Conservation (phyloP, 176 grass and related monocot species). For the Luzula sylvatica region DNA sequence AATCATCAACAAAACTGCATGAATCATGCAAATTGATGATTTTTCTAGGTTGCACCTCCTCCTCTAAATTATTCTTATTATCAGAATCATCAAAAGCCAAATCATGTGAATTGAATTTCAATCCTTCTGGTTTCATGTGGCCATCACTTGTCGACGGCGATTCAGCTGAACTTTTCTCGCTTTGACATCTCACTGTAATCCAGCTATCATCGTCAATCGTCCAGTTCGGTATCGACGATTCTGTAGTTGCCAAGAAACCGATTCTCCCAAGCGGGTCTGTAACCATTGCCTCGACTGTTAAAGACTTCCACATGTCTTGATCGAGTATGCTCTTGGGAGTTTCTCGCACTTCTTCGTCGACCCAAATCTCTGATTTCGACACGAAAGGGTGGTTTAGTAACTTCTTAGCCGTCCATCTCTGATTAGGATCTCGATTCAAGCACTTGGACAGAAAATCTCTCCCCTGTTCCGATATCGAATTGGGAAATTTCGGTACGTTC, state of each 20-base stretch:
- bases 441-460: constrained; percentile 36
- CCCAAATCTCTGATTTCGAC: background rate
- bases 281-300: constrained; percentile 27
- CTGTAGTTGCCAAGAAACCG: background rate
- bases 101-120: constrained; percentile 11
- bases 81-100: background rate
- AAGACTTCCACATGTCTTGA: constrained; percentile 36
- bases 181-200: constrained; percentile 10
- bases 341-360: background rate
- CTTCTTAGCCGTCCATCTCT: constrained; percentile 27
- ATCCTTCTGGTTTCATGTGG: constrained; percentile 17
- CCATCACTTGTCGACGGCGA: background rate
- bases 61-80: background rate
- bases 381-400: constrained; percentile 27
- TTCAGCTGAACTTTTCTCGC: background rate
- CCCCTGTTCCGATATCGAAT: constrained; percentile 21
- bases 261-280: constrained; percentile 25
- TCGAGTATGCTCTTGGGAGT: constrained; percentile 49
- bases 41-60: background rate
- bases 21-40: background rate
- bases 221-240: background rate
- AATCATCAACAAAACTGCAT: background rate
- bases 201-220: background rate
- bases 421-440: constrained; percentile 24
- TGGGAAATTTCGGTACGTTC: constrained; percentile 6